These are phyloP conservation scores for Vanderwaltozyma tropicalis DNA, from an alignment of 805 yeast species.

Conservation along the genomic window DNA sequence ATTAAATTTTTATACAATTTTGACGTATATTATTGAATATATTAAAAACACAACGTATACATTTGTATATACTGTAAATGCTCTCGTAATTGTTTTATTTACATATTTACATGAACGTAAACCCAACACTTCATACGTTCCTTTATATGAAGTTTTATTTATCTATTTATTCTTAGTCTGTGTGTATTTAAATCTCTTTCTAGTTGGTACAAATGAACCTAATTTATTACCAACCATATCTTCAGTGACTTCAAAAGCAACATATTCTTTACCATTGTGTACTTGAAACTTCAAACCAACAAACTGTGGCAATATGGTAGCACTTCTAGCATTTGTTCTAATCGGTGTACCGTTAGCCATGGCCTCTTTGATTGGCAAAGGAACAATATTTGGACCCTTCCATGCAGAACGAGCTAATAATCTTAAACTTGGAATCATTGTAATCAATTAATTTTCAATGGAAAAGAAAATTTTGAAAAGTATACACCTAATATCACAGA, in stretches of 20 bases:
- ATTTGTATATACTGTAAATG: no score
- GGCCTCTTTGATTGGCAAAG: slow-evolving; percentile 86
- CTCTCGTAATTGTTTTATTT: no score
- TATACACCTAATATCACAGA: no score
- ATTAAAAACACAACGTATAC: no score
- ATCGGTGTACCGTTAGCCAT: slow-evolving; percentile 71
- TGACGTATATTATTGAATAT: no score
- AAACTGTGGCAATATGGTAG: slow-evolving; percentile 91
- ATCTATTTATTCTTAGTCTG: slow-evolving; percentile 54
- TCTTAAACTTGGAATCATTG: slow-evolving; percentile 12
- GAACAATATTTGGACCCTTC: slow-evolving; percentile 88
- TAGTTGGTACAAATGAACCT: slow-evolving; percentile 92
- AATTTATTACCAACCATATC: slow-evolving; percentile 95
- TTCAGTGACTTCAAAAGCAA: slow-evolving; percentile 74
- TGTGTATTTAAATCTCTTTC: slow-evolving; percentile 78
- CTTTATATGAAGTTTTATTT: no score
- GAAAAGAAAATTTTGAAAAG: no score
- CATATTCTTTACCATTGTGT: slow-evolving; percentile 93
- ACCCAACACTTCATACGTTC: no score
- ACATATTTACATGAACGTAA: no score
- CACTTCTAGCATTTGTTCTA: slow-evolving; percentile 90
- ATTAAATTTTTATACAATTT: no score
- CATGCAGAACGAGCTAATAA: slow-evolving; percentile 45
- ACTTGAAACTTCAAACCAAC: slow-evolving; percentile 91
- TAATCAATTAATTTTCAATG: neutral